Base-by-base conservation (phyloP, 371 early-diverging fungal genomes). In the Aphelidium insulamus region DNA sequence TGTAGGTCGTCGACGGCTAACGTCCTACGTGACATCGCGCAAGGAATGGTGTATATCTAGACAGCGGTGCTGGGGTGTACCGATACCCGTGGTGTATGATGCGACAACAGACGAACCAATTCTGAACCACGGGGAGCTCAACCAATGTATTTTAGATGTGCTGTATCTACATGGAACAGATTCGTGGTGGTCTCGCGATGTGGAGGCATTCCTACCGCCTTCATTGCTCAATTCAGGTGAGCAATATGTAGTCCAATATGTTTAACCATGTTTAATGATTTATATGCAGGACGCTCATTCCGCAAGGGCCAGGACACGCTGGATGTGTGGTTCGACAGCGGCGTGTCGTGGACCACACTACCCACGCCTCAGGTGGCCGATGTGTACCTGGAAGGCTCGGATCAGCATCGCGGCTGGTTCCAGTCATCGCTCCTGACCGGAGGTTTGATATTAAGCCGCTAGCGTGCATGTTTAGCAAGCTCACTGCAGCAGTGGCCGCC, bases 331-430 rank as follows among this genome's bases (percentile, higher is more conserved):
- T 87, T 87, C 40, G 88, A 87, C 40, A 82, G 82, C 41, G 88
- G 88, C 10, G 68, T 75, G 19, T 74, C 75, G n/a, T 83, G 84
- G 84, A 67, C 69, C 33, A 8, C 23, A 11, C 14, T 2, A 6
- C 24, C 14, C 19, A 25, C 39, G 18, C 52, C 49, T 4, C 56
- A 52, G 28, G 44, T 71, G 12, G 83, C 90, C 0, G 91, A 90
- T 48, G 63, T 88, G 26, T 90, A 87, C 51, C 55, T 79, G 1
- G 90, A 86, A 51, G 95, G 95, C 6, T 70, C 77, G 36, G 92
- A 94, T 49, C 95, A 94, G 49, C 86, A 88, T 46, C 62, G 95
- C 32, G 95, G 92, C 10, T 94, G 95, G 95, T 94, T 94, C 55
- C 88, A 91, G 45, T 87, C 88, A 3, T 79, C 90, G 0, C 59